Base-by-base conservation (phyloP, 352 stramenopile species). In the Globisporangium cystogenes region DNA sequence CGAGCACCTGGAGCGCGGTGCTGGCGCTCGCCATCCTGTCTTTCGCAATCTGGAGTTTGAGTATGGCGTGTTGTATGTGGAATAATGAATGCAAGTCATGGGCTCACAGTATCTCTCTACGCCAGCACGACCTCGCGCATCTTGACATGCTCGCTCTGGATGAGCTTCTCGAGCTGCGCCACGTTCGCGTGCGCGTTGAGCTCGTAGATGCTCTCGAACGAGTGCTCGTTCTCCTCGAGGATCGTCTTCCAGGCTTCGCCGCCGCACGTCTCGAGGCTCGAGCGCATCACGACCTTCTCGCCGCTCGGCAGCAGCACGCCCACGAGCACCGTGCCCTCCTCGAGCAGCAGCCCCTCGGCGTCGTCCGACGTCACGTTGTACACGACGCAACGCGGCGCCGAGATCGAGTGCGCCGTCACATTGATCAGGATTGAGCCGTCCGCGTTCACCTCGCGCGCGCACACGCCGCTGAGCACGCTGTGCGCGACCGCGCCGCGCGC, bases 401-500 rank as follows among this genome's bases (percentile, higher is more conserved):
- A 82, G 65, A 99, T 98, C 37, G 92, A 96, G 57, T 92, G 93
- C 14, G 96, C 96, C 14, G 95, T 98, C 47, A 98, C 97, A 73
- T 99, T 99, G 57, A 99, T 98, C 48, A 99, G 74, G 56, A 99
- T 98, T 50, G 92, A 98, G 53, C 93, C 90, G 52, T 98, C 82
- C 1, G 85, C 93, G 40, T 95, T 84, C 53, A 99, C 78, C 53
- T 97, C 79, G 23, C 77, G 75, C 10, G 90, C 84, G 44, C 72
- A 82, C 16, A 99, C 95, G 52, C 90, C 83, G 46, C 87, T 95
- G 23, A 99, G 65, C n/a, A 98, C 82, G 18, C 74, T 90, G 60
- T 79, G 64, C 56, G 75, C 74, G 55, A 95, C 92, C 21, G 63
- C 53, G 21, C 82, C 85, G 21, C 66, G 55, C 31, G 73, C 67